Percentiles rank a stretch among this genome's conserved stretches.
Conservation (phyloP, 1,284 basidiomycete genomes). For the Ceratobasidium papillatum region DNA sequence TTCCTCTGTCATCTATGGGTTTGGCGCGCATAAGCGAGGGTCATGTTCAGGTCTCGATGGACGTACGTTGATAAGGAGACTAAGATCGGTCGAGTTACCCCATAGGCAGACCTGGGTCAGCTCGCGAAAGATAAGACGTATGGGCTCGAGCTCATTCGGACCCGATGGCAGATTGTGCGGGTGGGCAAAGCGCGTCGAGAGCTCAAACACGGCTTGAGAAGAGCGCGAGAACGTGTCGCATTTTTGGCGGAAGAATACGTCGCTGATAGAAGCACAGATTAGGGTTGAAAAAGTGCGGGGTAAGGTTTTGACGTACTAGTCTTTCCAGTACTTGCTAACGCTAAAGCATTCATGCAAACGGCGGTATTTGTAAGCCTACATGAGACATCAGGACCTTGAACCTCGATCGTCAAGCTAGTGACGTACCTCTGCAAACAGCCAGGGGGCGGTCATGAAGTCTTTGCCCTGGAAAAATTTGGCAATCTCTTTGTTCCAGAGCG, state of each 20-base stretch:
- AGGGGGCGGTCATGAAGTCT: conserved; percentile 96
- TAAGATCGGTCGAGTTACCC: conserved; percentile 97
- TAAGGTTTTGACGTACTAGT: conserved; percentile 73
- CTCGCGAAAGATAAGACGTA: conserved; percentile 92
- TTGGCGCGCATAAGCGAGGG: background rate
- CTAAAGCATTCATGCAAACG: conserved; percentile 96
- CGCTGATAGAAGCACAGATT: conserved; percentile 54
- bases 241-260: conserved; percentile 92
- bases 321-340: conserved; percentile 88
- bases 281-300: background rate
- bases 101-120: conserved; percentile 95
- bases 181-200: conserved; percentile 91
- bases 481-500: conserved; percentile 97
- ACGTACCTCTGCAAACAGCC: conserved; percentile 85
- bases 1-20: conserved; percentile 85
- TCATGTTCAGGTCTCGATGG: background rate
- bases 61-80: conserved; percentile 83
- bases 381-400: background rate
- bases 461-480: conserved; percentile 95
- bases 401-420: background rate
- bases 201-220: conserved; percentile 90
- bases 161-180: conserved; percentile 74
- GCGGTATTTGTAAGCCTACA: conserved; percentile 90
- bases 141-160: conserved; percentile 69
- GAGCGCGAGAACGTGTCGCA: conserved; percentile 98